A percentile compares a stretch with the other conserved stretches of the same genome.
Evolutionary conservation across 2,329 filamentous ascomycete species (phyloP).

Genomic region (Colletotrichum endophyticum): DNA sequence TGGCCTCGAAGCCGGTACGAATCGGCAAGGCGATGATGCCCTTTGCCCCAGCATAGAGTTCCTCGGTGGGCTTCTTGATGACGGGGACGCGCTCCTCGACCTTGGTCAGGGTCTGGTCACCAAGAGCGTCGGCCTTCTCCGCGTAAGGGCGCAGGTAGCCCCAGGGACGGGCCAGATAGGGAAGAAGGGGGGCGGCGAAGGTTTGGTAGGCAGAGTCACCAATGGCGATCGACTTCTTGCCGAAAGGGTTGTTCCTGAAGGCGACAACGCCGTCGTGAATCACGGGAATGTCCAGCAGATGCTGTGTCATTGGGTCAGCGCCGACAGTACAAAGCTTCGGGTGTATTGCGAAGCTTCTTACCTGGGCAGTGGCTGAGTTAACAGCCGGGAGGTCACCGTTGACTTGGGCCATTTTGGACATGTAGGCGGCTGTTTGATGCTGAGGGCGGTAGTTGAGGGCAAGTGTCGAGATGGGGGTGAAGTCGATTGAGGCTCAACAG

Average conservation of each 20-base stretch:
- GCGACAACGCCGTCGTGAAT: slow-evolving; percentile 78
- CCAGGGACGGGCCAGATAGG: slow-evolving; percentile 81
- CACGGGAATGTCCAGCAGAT: slow-evolving; percentile 83
- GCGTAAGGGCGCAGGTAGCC: slow-evolving; percentile 86
- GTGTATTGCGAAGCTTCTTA: slow-evolving; percentile 32
- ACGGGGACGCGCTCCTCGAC: slow-evolving; percentile 75
- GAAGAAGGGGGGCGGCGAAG: slow-evolving; percentile 78
- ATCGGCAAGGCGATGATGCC: slow-evolving; percentile 66
- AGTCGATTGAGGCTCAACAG: background rate
- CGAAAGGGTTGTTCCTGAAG: slow-evolving; percentile 83
- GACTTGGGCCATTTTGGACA: slow-evolving; percentile 47
- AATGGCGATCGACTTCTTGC: slow-evolving; percentile 80
- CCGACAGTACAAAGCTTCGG: background rate
- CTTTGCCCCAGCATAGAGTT: slow-evolving; percentile 70
- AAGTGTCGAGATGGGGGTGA: background rate
- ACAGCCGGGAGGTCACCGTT: slow-evolving; percentile 54
- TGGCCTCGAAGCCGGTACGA: slow-evolving; percentile 64
- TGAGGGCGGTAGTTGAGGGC: background rate
- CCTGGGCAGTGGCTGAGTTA: slow-evolving; percentile 55
- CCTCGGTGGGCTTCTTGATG: slow-evolving; percentile 76
- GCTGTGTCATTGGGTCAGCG: slow-evolving; percentile 52
- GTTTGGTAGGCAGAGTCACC: slow-evolving; percentile 77
- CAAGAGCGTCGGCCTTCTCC: slow-evolving; percentile 78
- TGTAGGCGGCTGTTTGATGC: background rate
- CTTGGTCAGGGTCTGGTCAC: slow-evolving; percentile 71